phyloP scores from a whole-genome alignment of 2,329 filamentous ascomycete genomes.

The Ophiostoma sp. region DNA sequence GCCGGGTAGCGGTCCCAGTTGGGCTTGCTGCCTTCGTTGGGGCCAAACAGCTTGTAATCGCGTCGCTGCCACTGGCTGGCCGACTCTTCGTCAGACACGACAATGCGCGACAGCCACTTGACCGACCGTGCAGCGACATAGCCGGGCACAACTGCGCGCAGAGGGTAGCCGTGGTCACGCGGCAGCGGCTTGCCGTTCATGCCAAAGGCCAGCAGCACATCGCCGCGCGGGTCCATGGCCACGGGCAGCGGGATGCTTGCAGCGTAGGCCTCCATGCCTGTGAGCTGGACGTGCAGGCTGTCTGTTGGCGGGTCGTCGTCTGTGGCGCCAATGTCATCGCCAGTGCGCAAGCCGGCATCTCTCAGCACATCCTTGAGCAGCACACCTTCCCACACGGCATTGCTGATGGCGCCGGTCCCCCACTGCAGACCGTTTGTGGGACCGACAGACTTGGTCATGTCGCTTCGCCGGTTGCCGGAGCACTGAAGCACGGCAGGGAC shows the following conservation, averaged over 20 bases:
- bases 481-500: slow-evolving; percentile 56
- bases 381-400: slow-evolving; percentile 55
- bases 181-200: slow-evolving; percentile 63
- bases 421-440: slow-evolving; percentile 55
- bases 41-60: slow-evolving; percentile 65
- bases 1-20: slow-evolving; percentile 59
- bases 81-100: slow-evolving; percentile 61
- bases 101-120: slow-evolving; percentile 63
- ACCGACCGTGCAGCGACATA: slow-evolving; percentile 62
- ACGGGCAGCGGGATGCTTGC: slow-evolving; percentile 57
- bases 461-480: slow-evolving; percentile 54
- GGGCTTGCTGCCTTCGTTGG: slow-evolving; percentile 52
- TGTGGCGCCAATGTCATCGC: background rate
- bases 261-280: slow-evolving; percentile 55
- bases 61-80: slow-evolving; percentile 59
- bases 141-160: slow-evolving; percentile 58
- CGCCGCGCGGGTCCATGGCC: slow-evolving; percentile 54
- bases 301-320: slow-evolving; percentile 33
- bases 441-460: slow-evolving; percentile 50
- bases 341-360: slow-evolving; percentile 46
- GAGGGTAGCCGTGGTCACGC: slow-evolving; percentile 60
- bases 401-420: slow-evolving; percentile 56
- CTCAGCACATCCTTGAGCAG: slow-evolving; percentile 50
- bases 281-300: slow-evolving; percentile 55
- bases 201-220: slow-evolving; percentile 60